A percentile compares a stretch with the other conserved stretches of the same genome.
These are phyloP conservation scores for Yamadazyma paraphyllophila DNA, from an alignment of 805 yeast genomes.

Conservation along the genomic window DNA sequence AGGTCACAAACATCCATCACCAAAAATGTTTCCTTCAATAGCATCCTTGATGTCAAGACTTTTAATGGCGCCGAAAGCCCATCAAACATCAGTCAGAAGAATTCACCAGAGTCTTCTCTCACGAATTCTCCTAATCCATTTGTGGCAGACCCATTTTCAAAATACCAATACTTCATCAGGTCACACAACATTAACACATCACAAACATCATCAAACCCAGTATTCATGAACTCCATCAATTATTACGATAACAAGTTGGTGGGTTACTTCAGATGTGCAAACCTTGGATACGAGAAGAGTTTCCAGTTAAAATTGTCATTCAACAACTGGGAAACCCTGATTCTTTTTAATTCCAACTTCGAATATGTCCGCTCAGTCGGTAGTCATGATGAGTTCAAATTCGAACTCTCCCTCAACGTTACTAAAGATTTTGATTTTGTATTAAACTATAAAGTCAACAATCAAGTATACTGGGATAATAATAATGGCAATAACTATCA, in stretches of 20 bases:
- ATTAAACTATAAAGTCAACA: conserved; percentile 29
- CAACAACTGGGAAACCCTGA: conserved; percentile 46
- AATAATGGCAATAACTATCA: conserved; percentile 33
- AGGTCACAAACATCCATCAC: conserved; percentile 26
- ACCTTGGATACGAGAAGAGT: conserved; percentile 36
- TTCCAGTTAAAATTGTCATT: conserved; percentile 46
- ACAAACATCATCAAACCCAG: conserved; percentile 17
- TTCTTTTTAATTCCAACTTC: conserved; percentile 21
- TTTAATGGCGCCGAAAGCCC: conserved; percentile 47
- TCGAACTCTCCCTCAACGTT: conserved; percentile 38
- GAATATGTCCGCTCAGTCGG: conserved; percentile 11
- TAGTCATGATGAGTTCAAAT: conserved; percentile 48
- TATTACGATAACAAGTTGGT: conserved; percentile 11
- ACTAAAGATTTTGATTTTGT: conserved; percentile 11
- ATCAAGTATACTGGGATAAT: conserved; percentile 38
- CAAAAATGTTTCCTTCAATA: conserved; percentile 11
- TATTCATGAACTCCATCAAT: conserved; percentile 32
- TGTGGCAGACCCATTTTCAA: conserved; percentile 1
- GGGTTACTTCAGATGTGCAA: conserved; percentile 16
- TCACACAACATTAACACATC: conserved; percentile 7
- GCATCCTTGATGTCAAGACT: conserved; percentile 49
- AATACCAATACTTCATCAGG: conserved; percentile 9
- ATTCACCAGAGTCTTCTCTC: conserved; percentile 5
- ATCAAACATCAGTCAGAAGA: conserved; percentile 4
- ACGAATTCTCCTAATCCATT: conserved; percentile 6